phyloP scores from a whole-genome alignment of 169 alveolate genomes.

The Eimeria zaria region DNA sequence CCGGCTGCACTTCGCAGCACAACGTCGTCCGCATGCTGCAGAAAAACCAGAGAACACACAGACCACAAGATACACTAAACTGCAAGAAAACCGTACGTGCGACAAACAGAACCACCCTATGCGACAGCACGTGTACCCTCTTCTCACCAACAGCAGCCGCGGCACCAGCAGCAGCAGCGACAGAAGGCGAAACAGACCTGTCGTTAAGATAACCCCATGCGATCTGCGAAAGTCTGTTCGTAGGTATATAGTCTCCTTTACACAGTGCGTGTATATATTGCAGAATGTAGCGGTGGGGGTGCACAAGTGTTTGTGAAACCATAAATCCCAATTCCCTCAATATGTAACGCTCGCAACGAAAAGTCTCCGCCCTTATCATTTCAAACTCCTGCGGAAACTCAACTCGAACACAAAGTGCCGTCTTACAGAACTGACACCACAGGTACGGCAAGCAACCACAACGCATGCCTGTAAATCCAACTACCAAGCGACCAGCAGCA shows the following conservation, averaged over 20 bases:
- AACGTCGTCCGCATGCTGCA: slow-evolving; percentile 90
- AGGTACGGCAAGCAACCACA: not conserved
- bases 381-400: slow-evolving; percentile 71
- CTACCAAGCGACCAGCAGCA: not conserved
- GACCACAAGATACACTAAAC: not conserved
- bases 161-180: slow-evolving; percentile 17
- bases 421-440: not conserved
- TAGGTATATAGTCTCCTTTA: slow-evolving; percentile 90
- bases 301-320: slow-evolving; percentile 89
- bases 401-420: not conserved
- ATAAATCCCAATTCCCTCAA: slow-evolving; percentile 94
- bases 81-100: not conserved
- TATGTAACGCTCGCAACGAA: slow-evolving; percentile 93
- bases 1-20: slow-evolving; percentile 90
- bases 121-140: not conserved
- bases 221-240: slow-evolving; percentile 91
- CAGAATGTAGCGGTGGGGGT: slow-evolving; percentile 92
- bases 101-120: not conserved
- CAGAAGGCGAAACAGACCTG: slow-evolving; percentile 87
- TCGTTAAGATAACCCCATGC: slow-evolving; percentile 97
- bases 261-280: slow-evolving; percentile 94
- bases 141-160: not conserved
- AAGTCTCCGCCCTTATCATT: slow-evolving; percentile 89
- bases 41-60: slow-evolving; percentile 41
- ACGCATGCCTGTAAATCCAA: not conserved